phyloP scores from a whole-genome alignment of 768 basidiomycete genomes.

The Mycena alexandri region DNA sequence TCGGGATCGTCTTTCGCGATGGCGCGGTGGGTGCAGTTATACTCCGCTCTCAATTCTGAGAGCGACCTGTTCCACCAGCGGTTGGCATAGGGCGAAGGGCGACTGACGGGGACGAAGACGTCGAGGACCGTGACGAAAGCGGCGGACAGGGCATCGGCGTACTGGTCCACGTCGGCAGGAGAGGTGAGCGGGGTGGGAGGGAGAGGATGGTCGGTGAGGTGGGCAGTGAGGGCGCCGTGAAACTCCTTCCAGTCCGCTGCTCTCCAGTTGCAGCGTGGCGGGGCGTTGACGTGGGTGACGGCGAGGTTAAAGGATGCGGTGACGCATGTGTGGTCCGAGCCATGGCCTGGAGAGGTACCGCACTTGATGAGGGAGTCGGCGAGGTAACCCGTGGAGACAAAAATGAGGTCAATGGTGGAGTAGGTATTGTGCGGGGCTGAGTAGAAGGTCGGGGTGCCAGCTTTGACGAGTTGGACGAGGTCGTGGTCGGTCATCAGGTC shows the following conservation, averaged over 20 bases:
- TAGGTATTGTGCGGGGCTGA: not conserved
- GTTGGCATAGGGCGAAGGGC: not conserved
- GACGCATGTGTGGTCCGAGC: constrained; percentile 22
- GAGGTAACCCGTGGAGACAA: not conserved
- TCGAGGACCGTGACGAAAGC: not conserved
- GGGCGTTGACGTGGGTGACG: not conserved
- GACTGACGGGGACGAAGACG: not conserved
- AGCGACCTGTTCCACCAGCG: not conserved
- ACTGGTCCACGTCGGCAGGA: not conserved
- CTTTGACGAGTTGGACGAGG: not conserved
- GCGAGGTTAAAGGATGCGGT: not conserved
- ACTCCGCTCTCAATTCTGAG: not conserved
- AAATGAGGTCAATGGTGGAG: constrained; percentile 33
- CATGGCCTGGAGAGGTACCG: constrained; percentile 3
- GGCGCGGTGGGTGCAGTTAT: no score
- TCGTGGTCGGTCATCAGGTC: not conserved
- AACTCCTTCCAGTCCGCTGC: constrained; percentile 20
- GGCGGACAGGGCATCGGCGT: not conserved
- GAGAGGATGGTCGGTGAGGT: constrained; percentile 1
- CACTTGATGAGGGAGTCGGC: constrained; percentile 21
- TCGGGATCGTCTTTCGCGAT: not conserved
- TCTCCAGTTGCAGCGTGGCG: constrained; percentile 5
- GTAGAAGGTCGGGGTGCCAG: not conserved
- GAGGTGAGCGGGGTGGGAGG: constrained; percentile 2
- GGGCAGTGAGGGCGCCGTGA: not conserved